These are phyloP conservation scores for Phytophthora sp. DNA, from an alignment of 352 stramenopile genomes.

Conservation along the genomic window DNA sequence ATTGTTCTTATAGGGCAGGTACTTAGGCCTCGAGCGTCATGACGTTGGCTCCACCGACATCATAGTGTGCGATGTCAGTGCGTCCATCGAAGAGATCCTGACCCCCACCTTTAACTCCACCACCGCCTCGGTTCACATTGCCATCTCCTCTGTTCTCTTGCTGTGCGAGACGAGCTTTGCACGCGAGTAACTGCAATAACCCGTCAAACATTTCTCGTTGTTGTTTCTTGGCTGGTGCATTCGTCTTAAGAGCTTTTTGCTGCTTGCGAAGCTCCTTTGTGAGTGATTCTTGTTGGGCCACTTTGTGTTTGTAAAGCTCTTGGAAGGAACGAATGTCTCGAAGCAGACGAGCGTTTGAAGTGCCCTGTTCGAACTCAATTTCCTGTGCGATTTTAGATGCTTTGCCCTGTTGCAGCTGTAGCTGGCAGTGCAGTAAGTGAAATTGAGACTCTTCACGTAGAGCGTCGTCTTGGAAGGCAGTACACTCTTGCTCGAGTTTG, in stretches of 20 bases:
- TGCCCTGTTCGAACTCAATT: conserved; percentile 86
- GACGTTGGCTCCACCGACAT: conserved; percentile 82
- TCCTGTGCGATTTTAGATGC: conserved; percentile 88
- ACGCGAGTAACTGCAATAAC: conserved; percentile 79
- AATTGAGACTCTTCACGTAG: conserved; percentile 89
- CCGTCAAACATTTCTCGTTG: conserved; percentile 90
- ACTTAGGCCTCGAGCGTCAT: conserved; percentile 79
- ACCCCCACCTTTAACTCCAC: conserved; percentile 18
- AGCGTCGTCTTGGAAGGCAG: conserved; percentile 88
- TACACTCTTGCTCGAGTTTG: conserved; percentile 91
- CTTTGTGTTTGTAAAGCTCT: conserved; percentile 92
- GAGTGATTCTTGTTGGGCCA: conserved; percentile 90
- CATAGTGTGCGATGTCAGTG: conserved; percentile 76
- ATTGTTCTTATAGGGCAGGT: too few relatives aligned
- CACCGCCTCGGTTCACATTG: conserved; percentile 17
- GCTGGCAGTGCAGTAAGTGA: conserved; percentile 82
- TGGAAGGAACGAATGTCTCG: conserved; percentile 90
- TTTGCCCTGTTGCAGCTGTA: conserved; percentile 75
- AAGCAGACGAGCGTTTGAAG: conserved; percentile 63
- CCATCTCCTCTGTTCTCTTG: conserved; percentile 33
- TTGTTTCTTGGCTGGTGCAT: conserved; percentile 69
- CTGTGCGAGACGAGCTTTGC: conserved; percentile 72
- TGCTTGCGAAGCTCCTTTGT: conserved; percentile 92
- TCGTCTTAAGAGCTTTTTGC: conserved; percentile 88
- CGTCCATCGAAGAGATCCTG: conserved; percentile 69